These are phyloP conservation scores for Neofusicoccum laricinum DNA, from an alignment of 2,329 filamentous ascomycete genomes.

Conservation along the genomic window DNA sequence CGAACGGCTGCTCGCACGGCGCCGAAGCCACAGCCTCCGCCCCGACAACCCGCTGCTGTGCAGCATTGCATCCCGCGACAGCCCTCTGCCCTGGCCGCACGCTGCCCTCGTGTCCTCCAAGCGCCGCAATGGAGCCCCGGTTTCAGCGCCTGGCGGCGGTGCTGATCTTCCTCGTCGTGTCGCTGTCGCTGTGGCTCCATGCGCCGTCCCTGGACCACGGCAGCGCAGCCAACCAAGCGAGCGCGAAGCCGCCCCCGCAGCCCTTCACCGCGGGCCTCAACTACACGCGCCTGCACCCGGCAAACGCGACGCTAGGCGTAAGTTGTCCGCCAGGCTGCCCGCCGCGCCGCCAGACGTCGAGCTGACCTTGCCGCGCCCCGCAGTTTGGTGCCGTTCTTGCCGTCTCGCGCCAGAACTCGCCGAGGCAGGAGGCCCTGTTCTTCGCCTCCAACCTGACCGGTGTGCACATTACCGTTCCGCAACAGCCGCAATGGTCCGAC, in stretches of 20 bases:
- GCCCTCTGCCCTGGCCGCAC: neutral
- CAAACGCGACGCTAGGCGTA: slow-evolving; percentile 25
- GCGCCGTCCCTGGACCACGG: neutral
- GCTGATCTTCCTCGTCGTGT: slow-evolving; percentile 8
- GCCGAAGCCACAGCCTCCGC: neutral
- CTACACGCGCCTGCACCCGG: slow-evolving; percentile 18
- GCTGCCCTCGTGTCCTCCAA: neutral
- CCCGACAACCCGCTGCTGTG: neutral
- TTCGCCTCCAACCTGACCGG: slow-evolving; percentile 38
- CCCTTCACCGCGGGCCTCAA: slow-evolving; percentile 11
- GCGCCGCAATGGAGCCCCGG: slow-evolving; percentile 15
- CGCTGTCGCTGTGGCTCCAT: slow-evolving; percentile 8
- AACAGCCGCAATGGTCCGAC: slow-evolving; percentile 37
- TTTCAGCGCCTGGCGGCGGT: slow-evolving; percentile 12
- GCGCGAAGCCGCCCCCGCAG: neutral
- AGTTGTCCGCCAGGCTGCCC: neutral
- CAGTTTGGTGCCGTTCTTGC: slow-evolving; percentile 40
- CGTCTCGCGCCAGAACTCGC: slow-evolving; percentile 35
- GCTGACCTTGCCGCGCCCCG: neutral
- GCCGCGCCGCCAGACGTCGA: neutral
- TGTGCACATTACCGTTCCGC: slow-evolving; percentile 37
- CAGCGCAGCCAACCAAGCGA: neutral
- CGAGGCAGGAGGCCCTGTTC: slow-evolving; percentile 33
- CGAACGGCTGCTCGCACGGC: neutral
- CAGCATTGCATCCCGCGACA: neutral